Conservation (phyloP, 768 basidiomycete genomes). For the Cystofilobasidium bisporidii region DNA sequence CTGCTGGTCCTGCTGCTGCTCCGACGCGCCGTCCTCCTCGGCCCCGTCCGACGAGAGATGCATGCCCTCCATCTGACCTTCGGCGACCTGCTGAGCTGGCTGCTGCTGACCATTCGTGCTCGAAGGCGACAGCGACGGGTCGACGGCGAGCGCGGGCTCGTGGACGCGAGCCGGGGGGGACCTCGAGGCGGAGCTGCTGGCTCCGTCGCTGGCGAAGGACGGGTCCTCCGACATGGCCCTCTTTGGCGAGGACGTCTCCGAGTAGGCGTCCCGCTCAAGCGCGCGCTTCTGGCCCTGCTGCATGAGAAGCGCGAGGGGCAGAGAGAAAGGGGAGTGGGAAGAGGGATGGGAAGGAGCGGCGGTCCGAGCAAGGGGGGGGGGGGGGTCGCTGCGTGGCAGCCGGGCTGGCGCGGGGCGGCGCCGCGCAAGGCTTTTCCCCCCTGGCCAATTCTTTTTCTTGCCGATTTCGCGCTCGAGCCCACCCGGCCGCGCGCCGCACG, state of each 20-base stretch:
- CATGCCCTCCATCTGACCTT: neutral
- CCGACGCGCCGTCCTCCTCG: neutral
- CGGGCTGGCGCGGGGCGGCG: too few species aligned
- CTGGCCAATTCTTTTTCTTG: too few species aligned
- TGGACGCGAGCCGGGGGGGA: constrained; percentile 1
- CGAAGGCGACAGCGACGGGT: neutral
- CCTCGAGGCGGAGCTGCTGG: constrained; percentile 5
- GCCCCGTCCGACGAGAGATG: neutral
- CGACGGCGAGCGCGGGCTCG: constrained; percentile 2
- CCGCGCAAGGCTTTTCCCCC: too few species aligned
- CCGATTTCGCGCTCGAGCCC: too few species aligned
- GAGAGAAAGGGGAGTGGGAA: too few species aligned
- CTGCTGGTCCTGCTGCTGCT: neutral
- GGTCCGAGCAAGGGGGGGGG: too few species aligned
- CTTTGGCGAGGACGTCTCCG: constrained; percentile 26
- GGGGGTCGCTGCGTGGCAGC: too few species aligned
- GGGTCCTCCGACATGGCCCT: constrained; percentile 23
- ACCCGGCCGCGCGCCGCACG: too few species aligned
- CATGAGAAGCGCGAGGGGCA: neutral
- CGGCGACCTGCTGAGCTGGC: neutral
- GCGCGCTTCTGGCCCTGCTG: neutral
- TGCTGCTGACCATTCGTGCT: too few species aligned
- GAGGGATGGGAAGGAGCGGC: too few species aligned
- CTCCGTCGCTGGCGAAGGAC: constrained; percentile 8
- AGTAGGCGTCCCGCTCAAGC: constrained; percentile 1